These are phyloP conservation scores for Cyberlindnera sargentensis DNA, from an alignment of 805 yeast species.

Conservation along the genomic window DNA sequence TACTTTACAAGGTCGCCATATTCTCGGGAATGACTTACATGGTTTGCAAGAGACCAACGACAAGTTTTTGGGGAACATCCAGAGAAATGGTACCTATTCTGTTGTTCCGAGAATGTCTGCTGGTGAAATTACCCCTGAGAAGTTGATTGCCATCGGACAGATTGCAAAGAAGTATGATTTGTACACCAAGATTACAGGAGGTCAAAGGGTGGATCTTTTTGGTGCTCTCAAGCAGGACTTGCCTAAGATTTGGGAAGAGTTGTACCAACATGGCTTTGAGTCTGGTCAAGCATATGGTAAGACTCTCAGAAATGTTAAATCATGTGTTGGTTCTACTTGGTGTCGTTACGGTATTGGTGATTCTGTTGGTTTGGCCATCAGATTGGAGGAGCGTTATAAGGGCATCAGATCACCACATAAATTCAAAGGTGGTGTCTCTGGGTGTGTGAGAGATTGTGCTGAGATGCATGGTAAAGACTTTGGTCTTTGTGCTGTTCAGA, in stretches of 20 bases:
- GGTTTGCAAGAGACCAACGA: conserved; percentile 34
- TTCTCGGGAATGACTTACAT: conserved; percentile 25
- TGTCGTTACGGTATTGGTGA: conserved; percentile 34
- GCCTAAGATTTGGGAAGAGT: conserved; percentile 27
- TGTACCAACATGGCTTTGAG: conserved; percentile 28
- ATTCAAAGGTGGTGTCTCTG: conserved; percentile 33
- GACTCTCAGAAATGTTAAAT: conserved; percentile 30
- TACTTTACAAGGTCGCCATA: conserved; percentile 27
- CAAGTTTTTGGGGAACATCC: conserved; percentile 30
- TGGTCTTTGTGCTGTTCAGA: conserved; percentile 31
- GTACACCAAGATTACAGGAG: conserved; percentile 32
- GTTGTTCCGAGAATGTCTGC: conserved; percentile 33
- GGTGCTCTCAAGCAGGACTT: conserved; percentile 29
- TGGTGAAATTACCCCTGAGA: conserved; percentile 33
- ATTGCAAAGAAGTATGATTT: conserved; percentile 28
- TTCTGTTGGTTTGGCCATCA: conserved; percentile 31
- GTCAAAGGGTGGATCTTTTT: conserved; percentile 29
- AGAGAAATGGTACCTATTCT: conserved; percentile 32
- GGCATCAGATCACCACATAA: conserved; percentile 33
- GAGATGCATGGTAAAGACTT: conserved; percentile 33
- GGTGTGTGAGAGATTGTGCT: conserved; percentile 33
- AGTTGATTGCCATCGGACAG: conserved; percentile 27
- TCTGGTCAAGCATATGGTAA: conserved; percentile 34
- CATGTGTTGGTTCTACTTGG: conserved; percentile 34
- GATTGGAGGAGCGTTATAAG: conserved; percentile 31